Evolutionary conservation across 108 stramenopile genomes (phyloP), one percentile per base, ranked within the genome.

Genomic region (Chaetoceros muelleri): DNA sequence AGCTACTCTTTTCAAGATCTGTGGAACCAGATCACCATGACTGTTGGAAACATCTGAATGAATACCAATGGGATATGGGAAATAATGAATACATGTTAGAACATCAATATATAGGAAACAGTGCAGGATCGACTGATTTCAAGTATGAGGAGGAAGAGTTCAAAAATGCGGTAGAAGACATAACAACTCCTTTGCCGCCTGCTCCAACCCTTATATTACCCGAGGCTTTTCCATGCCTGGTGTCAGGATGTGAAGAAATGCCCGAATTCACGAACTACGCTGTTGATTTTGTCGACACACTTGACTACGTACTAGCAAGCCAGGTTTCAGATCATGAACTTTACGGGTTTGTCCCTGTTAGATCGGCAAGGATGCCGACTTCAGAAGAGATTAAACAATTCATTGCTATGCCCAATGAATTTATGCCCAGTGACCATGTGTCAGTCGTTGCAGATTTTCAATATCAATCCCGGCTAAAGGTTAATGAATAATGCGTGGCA

Each of bases 371-470:
- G 25, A 80, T 77, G 60, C 80, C 76, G 18, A 56, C 63, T 7
- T 29, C 46, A 24, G 70, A 65, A 26, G 65, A 67, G n/a, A 55
- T 81, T n/a, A 51, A 52, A 29, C 51, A 73, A 45, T 56, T 63
- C 61, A 27, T 67, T 30, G 78, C 80, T 25, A 72, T 85, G 74
- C 84, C 84, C 44, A 81, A 67, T 46, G 67, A 75, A 47, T 52
- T 44, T 21, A 61, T 79, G 57, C 84, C 84, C 24, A 73, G 69
- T 46, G 84, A 85, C 63, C 84, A 85, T 53, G 62, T 85, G 2
- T 72, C 70, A 29, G 53, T 85, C 31, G 74, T 76, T 2, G 73
- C 72, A 10, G 34, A 40, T 24, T 69, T 79, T 28, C 31, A 55
- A 74, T 56, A n/a, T n/a, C n/a, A n/a, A n/a, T n/a, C n/a, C n/a